Conservation (phyloP, 2,329 filamentous ascomycete species). For the Balansia obtecta region DNA sequence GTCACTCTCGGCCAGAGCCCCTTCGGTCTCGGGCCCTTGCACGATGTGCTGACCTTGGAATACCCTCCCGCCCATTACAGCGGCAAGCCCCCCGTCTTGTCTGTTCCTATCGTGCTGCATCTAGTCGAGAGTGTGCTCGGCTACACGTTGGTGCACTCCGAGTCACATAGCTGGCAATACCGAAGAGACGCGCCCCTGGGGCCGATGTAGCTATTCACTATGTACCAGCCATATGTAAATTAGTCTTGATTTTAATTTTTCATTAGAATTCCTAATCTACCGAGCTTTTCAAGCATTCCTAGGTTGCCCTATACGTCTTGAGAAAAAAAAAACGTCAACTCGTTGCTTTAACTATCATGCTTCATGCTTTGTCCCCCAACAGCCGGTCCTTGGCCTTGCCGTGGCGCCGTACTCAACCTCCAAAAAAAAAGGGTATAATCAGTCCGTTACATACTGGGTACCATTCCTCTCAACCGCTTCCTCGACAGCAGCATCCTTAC, state of each 20-base stretch:
- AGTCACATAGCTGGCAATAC: slow-evolving; percentile 15
- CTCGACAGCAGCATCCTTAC: background rate
- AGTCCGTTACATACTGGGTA: background rate
- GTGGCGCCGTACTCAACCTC: background rate
- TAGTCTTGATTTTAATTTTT: background rate
- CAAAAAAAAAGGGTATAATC: background rate
- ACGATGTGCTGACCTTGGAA: slow-evolving; percentile 29
- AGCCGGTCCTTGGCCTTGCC: background rate
- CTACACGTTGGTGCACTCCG: slow-evolving; percentile 20
- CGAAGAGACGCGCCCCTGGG: slow-evolving; percentile 8
- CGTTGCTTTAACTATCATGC: background rate
- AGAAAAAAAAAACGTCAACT: background rate
- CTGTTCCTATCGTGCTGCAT: slow-evolving; percentile 29
- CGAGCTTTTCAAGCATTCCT: background rate
- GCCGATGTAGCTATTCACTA: background rate
- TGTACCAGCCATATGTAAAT: background rate
- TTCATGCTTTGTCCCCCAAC: background rate
- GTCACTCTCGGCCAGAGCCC: slow-evolving; percentile 30
- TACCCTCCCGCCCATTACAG: slow-evolving; percentile 20
- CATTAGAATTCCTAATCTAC: background rate
- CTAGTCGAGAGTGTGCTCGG: slow-evolving; percentile 35
- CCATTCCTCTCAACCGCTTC: background rate
- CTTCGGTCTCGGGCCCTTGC: slow-evolving; percentile 30
- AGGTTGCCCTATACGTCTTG: background rate
- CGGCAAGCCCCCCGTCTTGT: slow-evolving; percentile 20